These are phyloP conservation scores for Ophiorrhiza pumila DNA, from an alignment of 257 asterid species.

Conservation along the genomic window DNA sequence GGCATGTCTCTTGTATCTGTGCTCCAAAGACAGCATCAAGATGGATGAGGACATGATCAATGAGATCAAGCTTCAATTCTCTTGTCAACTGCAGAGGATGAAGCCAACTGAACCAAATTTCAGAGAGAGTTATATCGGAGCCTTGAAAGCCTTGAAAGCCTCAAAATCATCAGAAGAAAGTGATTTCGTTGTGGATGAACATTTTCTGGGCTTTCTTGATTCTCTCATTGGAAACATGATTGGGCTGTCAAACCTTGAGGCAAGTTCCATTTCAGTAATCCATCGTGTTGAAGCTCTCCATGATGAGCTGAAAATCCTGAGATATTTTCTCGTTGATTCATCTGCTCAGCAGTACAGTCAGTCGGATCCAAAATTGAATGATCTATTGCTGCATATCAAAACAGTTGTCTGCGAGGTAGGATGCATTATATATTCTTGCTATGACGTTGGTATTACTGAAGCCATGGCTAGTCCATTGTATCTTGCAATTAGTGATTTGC, in stretches of 20 bases:
- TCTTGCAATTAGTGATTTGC: neutral
- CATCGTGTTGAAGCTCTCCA: neutral
- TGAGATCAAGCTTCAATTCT: neutral
- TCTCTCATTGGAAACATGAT: conserved; percentile 6
- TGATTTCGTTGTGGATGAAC: neutral
- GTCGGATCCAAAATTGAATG: no score
- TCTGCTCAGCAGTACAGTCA: no score
- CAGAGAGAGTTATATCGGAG: neutral
- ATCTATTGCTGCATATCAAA: neutral
- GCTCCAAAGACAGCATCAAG: neutral
- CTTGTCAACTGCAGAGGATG: neutral
- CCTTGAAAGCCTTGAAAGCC: conserved; percentile 2
- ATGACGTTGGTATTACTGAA: no score
- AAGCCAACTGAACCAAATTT: neutral
- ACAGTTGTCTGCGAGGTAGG: neutral
- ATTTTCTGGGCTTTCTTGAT: neutral
- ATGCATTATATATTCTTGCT: neutral
- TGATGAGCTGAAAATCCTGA: neutral
- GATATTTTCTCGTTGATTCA: neutral
- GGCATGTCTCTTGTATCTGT: conserved; percentile 1
- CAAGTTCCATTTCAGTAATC: neutral
- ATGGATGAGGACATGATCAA: neutral
- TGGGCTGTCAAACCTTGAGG: neutral
- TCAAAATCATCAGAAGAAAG: neutral
- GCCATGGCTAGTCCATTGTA: no score